These are phyloP conservation scores for Colletotrichum incanum DNA, from an alignment of 2,329 filamentous ascomycete species.

Conservation along the genomic window DNA sequence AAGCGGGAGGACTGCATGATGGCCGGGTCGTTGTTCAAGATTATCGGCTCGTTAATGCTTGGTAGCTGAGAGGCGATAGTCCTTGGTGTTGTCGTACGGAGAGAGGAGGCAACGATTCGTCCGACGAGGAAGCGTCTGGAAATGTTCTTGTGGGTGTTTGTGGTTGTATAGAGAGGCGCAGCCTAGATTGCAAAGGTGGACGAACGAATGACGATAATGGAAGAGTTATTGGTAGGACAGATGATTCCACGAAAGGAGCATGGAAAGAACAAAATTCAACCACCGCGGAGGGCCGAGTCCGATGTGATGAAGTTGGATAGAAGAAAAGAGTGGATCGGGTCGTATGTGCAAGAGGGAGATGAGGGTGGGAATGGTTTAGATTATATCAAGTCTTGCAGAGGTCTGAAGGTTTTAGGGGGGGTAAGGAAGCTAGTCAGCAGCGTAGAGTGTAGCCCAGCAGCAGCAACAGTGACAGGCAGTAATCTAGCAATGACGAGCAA, in stretches of 20 bases:
- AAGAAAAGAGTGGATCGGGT: neutral
- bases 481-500: slow-evolving; percentile 17
- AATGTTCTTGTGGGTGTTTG: slow-evolving; percentile 8
- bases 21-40: slow-evolving; percentile 24
- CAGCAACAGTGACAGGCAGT: neutral
- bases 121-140: neutral
- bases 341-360: neutral
- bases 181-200: slow-evolving; percentile 47
- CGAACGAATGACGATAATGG: slow-evolving; percentile 48
- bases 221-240: slow-evolving; percentile 51
- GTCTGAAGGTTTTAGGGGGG: neutral
- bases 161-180: slow-evolving; percentile 50
- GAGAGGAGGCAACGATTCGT: neutral
- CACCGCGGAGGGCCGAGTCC: slow-evolving; percentile 12
- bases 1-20: slow-evolving; percentile 66
- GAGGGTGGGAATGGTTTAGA: slow-evolving; percentile 13
- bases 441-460: slow-evolving; percentile 8
- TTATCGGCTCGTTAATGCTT: neutral
- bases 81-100: neutral
- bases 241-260: slow-evolving; percentile 46
- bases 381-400: slow-evolving; percentile 21
- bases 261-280: slow-evolving; percentile 25
- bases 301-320: neutral
- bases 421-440: neutral
- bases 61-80: neutral